Evolutionary conservation across 2,329 filamentous ascomycete genomes (phyloP), one percentile per base, ranked within the genome.

Genomic region (Talaromyces atroroseus): DNA sequence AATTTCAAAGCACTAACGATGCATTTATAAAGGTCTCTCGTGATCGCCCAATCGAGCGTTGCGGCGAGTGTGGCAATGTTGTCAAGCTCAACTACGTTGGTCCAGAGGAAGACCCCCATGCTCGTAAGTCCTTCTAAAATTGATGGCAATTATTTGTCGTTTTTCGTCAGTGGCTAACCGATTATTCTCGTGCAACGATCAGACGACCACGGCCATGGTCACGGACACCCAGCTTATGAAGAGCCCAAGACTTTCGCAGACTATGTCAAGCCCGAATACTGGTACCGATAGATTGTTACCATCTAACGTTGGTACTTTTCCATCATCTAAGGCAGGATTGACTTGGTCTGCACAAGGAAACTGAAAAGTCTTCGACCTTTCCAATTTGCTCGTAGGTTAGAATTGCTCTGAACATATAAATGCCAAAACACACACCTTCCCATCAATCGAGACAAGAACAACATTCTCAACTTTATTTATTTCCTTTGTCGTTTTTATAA

Each of bases 61-160:
- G 94, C 86, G 86, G 86, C 71, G 94, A 99, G 82, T 99, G 94
- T 79, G 94, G 94, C 66, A 90, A 86, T 74, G 90, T 94, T 65
- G 92, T 95, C 82, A 95, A 96, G 87, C 94, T 97, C 89, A 88
- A 96, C 74, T 99, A 96, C 77, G 79, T 96, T 64, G 94, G 94
- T 60, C 86, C 91, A 52, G 74, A 86, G 71, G 88, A 94, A 64
- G 86, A 92, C 73, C 77, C 80, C 59, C 79, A 83, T 68, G 84
- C 83, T 71, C 81, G 73, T 75, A 69, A 65, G 73, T 70, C 49
- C 20, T 44, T 36, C 24, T 44, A 14, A 51, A 40, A 40, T n/a
- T 8, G 5, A 40, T 40, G 12, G 6, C 36, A 40, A 18, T 36
- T 23, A 8, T 7, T n/a, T 21, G 11, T 2, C n/a, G 5, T 12